A percentile compares a stretch with the other conserved stretches of the same genome.
These are phyloP conservation scores for Cucumis cinereus DNA, from an alignment of 306 rosid genomes.

Conservation along the genomic window DNA sequence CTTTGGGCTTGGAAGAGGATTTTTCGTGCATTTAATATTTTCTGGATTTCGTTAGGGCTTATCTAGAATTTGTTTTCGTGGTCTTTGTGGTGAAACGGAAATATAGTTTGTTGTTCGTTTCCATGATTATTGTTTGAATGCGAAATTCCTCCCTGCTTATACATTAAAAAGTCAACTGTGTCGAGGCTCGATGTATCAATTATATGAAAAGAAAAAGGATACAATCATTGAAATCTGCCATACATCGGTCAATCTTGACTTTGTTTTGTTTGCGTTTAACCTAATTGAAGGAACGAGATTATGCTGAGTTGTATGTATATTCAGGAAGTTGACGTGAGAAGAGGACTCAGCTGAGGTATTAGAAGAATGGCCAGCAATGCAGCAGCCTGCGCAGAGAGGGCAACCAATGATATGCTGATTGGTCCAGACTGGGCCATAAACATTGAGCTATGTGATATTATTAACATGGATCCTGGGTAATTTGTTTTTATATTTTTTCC, in stretches of 20 bases:
- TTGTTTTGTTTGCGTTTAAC: background rate
- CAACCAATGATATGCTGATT: slow-evolving; percentile 85
- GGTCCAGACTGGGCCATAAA: slow-evolving; percentile 98
- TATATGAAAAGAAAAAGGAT: background rate
- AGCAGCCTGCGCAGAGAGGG: slow-evolving; percentile 83
- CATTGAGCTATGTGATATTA: slow-evolving; percentile 83
- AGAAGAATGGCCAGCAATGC: slow-evolving; percentile 58
- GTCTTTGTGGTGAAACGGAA: background rate
- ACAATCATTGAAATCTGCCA: background rate
- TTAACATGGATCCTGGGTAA: slow-evolving; percentile 76
- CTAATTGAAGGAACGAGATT: background rate
- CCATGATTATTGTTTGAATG: background rate
- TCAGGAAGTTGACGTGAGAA: background rate
- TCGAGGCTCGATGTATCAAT: background rate
- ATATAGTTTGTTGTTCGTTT: background rate
- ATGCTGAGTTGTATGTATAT: background rate
- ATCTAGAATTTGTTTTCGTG: background rate
- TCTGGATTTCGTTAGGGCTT: background rate
- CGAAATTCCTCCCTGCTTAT: background rate
- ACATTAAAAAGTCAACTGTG: background rate
- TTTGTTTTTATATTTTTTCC: background rate
- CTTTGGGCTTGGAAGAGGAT: background rate
- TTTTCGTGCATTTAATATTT: background rate
- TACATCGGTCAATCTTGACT: background rate
- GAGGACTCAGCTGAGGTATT: background rate